These are phyloP conservation scores for Talaromyces wortmannii DNA, from an alignment of 495 filamentous ascomycete genomes.

Conservation along the genomic window DNA sequence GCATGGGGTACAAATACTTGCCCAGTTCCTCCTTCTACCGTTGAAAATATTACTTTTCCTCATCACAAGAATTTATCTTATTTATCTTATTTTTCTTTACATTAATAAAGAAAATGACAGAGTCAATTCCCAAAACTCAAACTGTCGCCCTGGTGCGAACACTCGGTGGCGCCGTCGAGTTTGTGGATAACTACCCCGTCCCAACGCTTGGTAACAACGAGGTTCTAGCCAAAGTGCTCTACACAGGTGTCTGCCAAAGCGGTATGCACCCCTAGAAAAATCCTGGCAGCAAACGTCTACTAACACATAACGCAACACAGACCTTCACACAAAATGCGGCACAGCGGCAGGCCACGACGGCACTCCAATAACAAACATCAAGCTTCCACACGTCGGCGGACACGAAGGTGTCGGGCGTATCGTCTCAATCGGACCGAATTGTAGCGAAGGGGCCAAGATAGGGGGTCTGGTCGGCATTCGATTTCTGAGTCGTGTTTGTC, in stretches of 20 bases:
- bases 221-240: constrained; percentile 42
- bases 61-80: not conserved
- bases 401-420: constrained; percentile 43
- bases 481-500: constrained; percentile 37
- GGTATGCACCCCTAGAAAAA: constrained; percentile 14
- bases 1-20: not conserved
- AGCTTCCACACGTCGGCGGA: constrained; percentile 40
- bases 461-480: constrained; percentile 39
- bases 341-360: constrained; percentile 35
- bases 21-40: not conserved
- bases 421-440: constrained; percentile 27
- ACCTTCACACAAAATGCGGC: constrained; percentile 41
- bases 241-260: constrained; percentile 43
- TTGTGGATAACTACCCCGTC: constrained; percentile 40
- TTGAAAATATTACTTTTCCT: not conserved
- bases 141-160: constrained; percentile 38
- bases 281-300: not conserved
- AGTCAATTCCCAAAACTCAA: constrained; percentile 30
- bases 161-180: constrained; percentile 37
- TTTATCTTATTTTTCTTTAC: not conserved
- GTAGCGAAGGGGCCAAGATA: constrained; percentile 22
- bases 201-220: constrained; percentile 34
- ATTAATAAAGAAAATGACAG: constrained; percentile 10
- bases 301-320: constrained; percentile 10
- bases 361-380: constrained; percentile 38